Conservation (phyloP, 1,284 basidiomycete genomes). For the Porogramme epimiltina region DNA sequence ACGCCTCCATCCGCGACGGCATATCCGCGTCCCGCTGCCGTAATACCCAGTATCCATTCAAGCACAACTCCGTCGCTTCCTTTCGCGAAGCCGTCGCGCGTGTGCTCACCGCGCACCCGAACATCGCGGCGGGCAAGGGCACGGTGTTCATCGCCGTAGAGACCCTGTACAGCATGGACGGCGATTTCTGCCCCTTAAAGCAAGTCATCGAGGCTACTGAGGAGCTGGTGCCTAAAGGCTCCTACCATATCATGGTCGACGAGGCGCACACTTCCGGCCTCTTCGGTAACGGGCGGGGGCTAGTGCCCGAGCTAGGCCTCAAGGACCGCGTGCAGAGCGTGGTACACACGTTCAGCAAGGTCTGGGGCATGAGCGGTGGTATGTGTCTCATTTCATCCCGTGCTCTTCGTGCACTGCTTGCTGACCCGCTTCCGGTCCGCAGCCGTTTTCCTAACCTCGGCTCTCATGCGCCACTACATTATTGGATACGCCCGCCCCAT, state of each 20-base stretch:
- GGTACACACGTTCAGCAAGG: constrained; percentile 66
- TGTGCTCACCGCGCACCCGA: constrained; percentile 30
- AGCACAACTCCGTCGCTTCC: constrained; percentile 66
- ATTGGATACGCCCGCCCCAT: constrained; percentile 90
- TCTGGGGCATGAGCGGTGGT: constrained; percentile 75
- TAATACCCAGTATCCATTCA: constrained; percentile 46
- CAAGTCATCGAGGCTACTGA: constrained; percentile 41
- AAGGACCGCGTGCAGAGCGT: constrained; percentile 48
- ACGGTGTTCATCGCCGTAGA: constrained; percentile 67
- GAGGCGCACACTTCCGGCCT: constrained; percentile 86
- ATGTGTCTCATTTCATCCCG: constrained; percentile 25
- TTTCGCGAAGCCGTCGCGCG: constrained; percentile 43
- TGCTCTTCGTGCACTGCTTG: neutral
- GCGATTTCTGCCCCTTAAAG: constrained; percentile 77
- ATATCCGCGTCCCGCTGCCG: constrained; percentile 63
- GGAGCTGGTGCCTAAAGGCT: constrained; percentile 50
- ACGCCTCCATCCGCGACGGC: constrained; percentile 90
- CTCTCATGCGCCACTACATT: constrained; percentile 77
- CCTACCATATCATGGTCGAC: constrained; percentile 73
- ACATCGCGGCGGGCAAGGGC: constrained; percentile 33
- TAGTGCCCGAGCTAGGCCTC: constrained; percentile 60
- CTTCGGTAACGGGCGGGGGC: constrained; percentile 76
- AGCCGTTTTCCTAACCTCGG: constrained; percentile 79
- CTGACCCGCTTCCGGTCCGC: neutral
- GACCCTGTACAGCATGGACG: constrained; percentile 85